Evolutionary conservation across 1,139 yeast genomes (phyloP).

Genomic region (Saccharomycopsis crataegensis): DNA sequence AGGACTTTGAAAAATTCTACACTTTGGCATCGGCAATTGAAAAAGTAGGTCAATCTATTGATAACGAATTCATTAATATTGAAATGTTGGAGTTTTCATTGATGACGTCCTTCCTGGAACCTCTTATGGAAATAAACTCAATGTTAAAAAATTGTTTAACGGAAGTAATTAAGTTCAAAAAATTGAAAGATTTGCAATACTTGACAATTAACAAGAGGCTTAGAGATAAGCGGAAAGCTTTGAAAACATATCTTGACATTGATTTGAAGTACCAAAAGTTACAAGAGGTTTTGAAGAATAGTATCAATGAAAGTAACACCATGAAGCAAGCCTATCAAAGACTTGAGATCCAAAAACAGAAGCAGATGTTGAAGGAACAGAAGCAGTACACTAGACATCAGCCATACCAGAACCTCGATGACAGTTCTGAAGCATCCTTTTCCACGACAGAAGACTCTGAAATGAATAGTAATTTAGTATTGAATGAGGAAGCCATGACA

Average conservation of each 20-base stretch:
- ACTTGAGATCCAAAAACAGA: slow-evolving; percentile 16
- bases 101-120: slow-evolving; percentile 27
- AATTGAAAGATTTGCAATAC: slow-evolving; percentile 29
- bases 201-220: slow-evolving; percentile 16
- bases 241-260: slow-evolving; percentile 10
- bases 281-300: slow-evolving; percentile 16
- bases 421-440: neutral
- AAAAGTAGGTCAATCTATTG: slow-evolving; percentile 29
- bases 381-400: neutral
- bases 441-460: neutral
- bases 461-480: neutral
- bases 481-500: slow-evolving; percentile 1
- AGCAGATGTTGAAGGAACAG: slow-evolving; percentile 10
- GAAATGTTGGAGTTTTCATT: slow-evolving; percentile 27
- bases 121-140: slow-evolving; percentile 27
- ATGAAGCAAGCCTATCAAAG: slow-evolving; percentile 20
- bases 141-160: slow-evolving; percentile 23
- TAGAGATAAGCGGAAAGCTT: slow-evolving; percentile 7
- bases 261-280: slow-evolving; percentile 16
- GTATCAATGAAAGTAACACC: slow-evolving; percentile 16
- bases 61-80: slow-evolving; percentile 29
- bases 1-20: slow-evolving; percentile 17
- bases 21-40: slow-evolving; percentile 24
- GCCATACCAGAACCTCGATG: neutral
- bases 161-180: slow-evolving; percentile 27